Evolutionary conservation across 768 basidiomycete genomes (phyloP), one percentile per base, ranked within the genome.

Genomic region (Collybia nuda): DNA sequence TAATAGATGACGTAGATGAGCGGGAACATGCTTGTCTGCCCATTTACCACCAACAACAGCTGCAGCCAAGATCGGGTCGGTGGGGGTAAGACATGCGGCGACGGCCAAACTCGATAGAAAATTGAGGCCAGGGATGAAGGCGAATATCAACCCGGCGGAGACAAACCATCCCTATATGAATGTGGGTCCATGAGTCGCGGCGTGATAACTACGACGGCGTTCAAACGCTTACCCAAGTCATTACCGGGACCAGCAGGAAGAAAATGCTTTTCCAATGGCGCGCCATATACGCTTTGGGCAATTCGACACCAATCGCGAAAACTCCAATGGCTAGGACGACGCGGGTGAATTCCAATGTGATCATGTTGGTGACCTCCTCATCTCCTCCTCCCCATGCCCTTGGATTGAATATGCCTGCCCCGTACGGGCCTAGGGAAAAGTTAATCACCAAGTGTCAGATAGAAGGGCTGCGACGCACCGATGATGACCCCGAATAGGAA

Each of bases 241-340:
- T 91, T 23, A 89, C 81, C 6, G 90, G 89, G 19, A 80, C 79
- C 18, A 98, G 76, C 2, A 99, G 74, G 67, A 92, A 93, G 45
- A 88, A 78, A 3, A 99, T 62, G 56, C 91, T 93, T 61, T 80
- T 86, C 93, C 94, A 97, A 62, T 98, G 97, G n/a, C 83, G 79
- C 18, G 77, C 74, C 81, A 98, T 90, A 69, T 98, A 99, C 3
- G 90, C 90, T 71, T 94, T 93, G 19, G 97, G 97, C 64, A 98
- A 75, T 64, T 99, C 97, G 19, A 98, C 97, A 14, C 97, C 97
- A 47, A 99, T 92, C 6, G 96, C 96, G 65, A 99, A 99, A 0
- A 99, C 96, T 17, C 93, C 93, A 47, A 98, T 89, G 14, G 96
- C 97, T 26, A 99, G 82, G 40, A 98, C 89, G 50, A 98, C 85